Base-by-base conservation (phyloP, 768 basidiomycete genomes). In the Hygrocybe coccinea region DNA sequence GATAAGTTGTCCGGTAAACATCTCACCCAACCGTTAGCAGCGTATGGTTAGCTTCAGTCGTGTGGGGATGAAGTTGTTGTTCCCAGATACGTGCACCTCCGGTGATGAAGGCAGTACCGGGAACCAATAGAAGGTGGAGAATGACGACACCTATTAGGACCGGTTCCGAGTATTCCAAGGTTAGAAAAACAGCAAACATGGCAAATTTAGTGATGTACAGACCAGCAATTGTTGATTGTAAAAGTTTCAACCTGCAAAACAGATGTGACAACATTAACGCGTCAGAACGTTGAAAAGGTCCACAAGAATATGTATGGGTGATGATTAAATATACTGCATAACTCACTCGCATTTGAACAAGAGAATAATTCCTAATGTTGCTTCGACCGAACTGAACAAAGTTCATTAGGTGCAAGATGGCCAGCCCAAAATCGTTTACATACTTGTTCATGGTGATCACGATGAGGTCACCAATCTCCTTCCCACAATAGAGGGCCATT, bases 141-240 rank as follows among this genome's bases (percentile, higher is more conserved):
- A 90, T 69, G 5, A 88, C 76, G 7, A 90, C 87, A 15, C 87
- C 85, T 83, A 56, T 6, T 21, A 15, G 25, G 9, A 34, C 10
- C 7, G 8, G 22, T 36, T 19, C 17, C 33, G 50, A 47, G 33
- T 12, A 33, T 39, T 9, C 43, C 14, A 19, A 15, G 43, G 21
- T 44, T 19, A 15, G 17, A 34, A 15, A 33, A 2, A 22, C 12
- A 43, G n/a, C n/a, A 17, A 3, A 38, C n/a, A 37, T 43, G 6
- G 22, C 22, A 17, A n/a, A 38, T 38, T 9, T 7, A 8, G 14
- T 44, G 41, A 24, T 43, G n/a, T 22, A 55, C 70, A n/a, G 54
- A 81, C 84, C 87, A 37, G 82, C 75, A 41, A 89, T 81, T 0
- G 86, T 89, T 0, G 84, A 79, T 62, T 89, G 87, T 39, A 89